Evolutionary conservation across 2,329 filamentous ascomycete genomes (phyloP).

Genomic region (Aspergillus sp.): DNA sequence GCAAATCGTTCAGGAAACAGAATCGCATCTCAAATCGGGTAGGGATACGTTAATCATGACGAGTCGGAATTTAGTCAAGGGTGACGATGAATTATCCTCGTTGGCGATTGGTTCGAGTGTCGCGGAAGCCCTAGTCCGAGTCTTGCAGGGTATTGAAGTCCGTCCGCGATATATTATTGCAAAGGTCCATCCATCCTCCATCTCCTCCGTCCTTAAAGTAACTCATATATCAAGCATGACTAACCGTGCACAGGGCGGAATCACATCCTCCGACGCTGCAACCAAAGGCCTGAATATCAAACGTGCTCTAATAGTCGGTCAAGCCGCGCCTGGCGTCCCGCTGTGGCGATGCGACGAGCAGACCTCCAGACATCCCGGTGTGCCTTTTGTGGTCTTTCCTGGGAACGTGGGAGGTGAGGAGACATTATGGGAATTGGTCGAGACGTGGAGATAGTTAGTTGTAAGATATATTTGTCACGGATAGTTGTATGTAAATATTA

Average conservation of each 20-base stretch:
- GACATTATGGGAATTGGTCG: constrained; percentile 42
- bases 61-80: constrained; percentile 45
- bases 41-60: constrained; percentile 54
- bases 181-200: constrained; percentile 24
- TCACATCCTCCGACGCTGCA: constrained; percentile 52
- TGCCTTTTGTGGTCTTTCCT: constrained; percentile 52
- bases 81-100: constrained; percentile 43
- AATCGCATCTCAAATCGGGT: constrained; percentile 36
- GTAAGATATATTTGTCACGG: no score
- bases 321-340: constrained; percentile 51
- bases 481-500: no score
- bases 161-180: constrained; percentile 51
- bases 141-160: constrained; percentile 41
- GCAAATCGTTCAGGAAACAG: constrained; percentile 28
- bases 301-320: constrained; percentile 47
- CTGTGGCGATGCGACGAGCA: constrained; percentile 52
- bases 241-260: constrained; percentile 40
- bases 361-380: constrained; percentile 42
- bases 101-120: constrained; percentile 49
- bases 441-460: constrained; percentile 24
- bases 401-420: constrained; percentile 49
- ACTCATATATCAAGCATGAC: no score
- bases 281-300: constrained; percentile 50
- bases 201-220: no score
- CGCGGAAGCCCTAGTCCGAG: constrained; percentile 44